A percentile compares a stretch with the other conserved stretches of the same genome.
Conservation (phyloP, 2,329 filamentous ascomycete species). For the Dactylellina parvicollis region DNA sequence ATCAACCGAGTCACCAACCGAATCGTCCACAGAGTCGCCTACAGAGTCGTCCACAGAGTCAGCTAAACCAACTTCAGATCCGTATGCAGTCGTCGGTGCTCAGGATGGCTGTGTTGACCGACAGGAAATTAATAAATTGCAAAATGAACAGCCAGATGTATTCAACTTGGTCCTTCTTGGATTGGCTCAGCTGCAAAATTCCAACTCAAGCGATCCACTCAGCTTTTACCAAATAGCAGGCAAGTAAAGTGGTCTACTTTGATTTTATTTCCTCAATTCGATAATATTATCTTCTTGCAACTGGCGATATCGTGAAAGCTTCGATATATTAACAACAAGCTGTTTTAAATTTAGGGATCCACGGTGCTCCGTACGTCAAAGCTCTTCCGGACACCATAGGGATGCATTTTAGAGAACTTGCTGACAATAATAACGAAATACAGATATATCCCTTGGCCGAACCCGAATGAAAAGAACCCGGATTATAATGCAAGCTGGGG, state of each 20-base stretch:
- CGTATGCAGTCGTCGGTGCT: constrained; percentile 2
- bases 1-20: too few relatives aligned
- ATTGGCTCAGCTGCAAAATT: constrained; percentile 3
- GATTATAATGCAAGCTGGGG: constrained; percentile 5
- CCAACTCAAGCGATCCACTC: constrained; percentile 2
- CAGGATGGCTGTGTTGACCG: constrained; percentile 14
- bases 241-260: not conserved
- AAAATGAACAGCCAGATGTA: constrained; percentile 22
- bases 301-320: too few relatives aligned
- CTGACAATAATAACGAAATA: not conserved
- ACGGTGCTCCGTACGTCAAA: constrained; percentile 28
- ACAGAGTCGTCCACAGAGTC: too few relatives aligned
- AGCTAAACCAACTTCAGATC: not conserved
- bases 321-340: too few relatives aligned
- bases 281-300: not conserved
- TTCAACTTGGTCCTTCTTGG: constrained; percentile 25
- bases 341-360: constrained; percentile 29
- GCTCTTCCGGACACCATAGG: not conserved
- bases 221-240: constrained; percentile 34
- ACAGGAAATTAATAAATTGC: constrained; percentile 8
- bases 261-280: not conserved
- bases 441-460: constrained; percentile 25
- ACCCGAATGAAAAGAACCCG: not conserved
- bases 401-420: not conserved
- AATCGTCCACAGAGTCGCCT: too few relatives aligned